These are phyloP conservation scores for Diaporthe nobilis DNA, from an alignment of 2,329 filamentous ascomycete species.

Conservation along the genomic window DNA sequence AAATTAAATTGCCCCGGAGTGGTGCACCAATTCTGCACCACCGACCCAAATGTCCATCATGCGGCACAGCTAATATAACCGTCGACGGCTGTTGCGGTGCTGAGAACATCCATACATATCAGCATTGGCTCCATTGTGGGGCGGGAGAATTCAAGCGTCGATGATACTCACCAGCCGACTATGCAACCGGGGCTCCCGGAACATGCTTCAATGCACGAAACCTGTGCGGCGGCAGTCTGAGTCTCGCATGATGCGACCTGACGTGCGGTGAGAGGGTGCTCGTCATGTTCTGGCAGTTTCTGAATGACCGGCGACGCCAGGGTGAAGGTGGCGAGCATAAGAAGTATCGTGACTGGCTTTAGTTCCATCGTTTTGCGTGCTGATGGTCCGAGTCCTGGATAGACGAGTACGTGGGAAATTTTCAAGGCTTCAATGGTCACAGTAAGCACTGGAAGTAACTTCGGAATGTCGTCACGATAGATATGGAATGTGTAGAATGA, in stretches of 20 bases:
- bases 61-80: not conserved
- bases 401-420: not conserved
- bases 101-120: not conserved
- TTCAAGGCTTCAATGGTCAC: not conserved
- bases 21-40: not conserved
- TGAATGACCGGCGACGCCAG: not conserved
- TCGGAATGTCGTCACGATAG: not conserved
- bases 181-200: not conserved
- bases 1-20: not conserved
- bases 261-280: not conserved
- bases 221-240: not conserved
- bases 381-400: not conserved
- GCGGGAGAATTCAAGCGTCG: not conserved
- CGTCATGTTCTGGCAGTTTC: not conserved
- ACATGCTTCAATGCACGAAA: not conserved
- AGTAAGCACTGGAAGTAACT: not conserved
- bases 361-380: not conserved
- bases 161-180: not conserved
- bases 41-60: no score
- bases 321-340: not conserved
- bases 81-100: slow-evolving; percentile 7
- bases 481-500: not conserved
- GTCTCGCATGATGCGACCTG: slow-evolving; percentile 14
- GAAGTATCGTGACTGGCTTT: not conserved
- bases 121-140: not conserved